These are phyloP conservation scores for Aspergillus cejpii DNA, from an alignment of 2,329 filamentous ascomycete genomes.

Conservation along the genomic window DNA sequence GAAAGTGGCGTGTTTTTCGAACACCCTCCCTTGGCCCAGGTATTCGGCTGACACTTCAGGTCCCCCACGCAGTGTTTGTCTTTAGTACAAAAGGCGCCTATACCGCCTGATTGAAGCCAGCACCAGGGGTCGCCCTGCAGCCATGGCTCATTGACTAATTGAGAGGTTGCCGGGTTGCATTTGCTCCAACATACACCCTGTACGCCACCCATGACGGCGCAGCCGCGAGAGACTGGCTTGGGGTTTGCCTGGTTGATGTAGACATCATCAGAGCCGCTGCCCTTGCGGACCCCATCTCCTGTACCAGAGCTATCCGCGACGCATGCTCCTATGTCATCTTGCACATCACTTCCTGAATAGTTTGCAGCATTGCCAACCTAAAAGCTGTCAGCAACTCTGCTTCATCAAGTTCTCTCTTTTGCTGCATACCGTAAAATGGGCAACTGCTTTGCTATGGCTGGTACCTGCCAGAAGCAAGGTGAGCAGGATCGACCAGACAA, in stretches of 20 bases:
- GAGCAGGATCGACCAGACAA: no score
- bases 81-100: constrained; percentile 1
- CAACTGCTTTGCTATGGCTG: no score
- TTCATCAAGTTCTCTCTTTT: no score
- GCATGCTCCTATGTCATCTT: no score
- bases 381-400: no score
- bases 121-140: constrained; percentile 2
- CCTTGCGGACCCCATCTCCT: not conserved
- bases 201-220: not conserved
- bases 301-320: no score
- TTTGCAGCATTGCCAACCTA: no score
- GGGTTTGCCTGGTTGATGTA: not conserved
- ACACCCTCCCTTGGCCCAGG: constrained; percentile 1
- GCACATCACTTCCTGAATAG: no score
- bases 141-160: not conserved
- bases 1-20: not conserved
- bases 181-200: constrained; percentile 5
- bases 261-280: not conserved
- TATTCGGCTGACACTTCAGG: constrained; percentile 3
- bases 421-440: no score
- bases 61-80: not conserved
- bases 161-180: not conserved
- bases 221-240: not conserved
- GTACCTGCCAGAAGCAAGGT: no score
- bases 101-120: constrained; percentile 1